Percentiles rank a stretch among this genome's conserved stretches.
phyloP scores from a whole-genome alignment of 2,329 filamentous ascomycete genomes.

The Scedosporium minutisporum region DNA sequence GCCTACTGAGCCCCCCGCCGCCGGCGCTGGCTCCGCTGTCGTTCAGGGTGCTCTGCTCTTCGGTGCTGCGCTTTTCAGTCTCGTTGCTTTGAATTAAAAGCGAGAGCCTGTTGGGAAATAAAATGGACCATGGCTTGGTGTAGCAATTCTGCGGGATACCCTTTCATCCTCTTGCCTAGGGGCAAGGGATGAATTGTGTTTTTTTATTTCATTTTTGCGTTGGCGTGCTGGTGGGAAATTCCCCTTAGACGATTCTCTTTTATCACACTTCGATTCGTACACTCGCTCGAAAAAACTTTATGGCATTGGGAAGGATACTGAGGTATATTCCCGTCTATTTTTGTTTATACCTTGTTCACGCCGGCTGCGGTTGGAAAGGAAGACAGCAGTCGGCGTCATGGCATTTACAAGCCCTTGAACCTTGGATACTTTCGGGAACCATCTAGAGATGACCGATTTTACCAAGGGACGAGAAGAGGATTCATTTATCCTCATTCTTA shows the following conservation, averaged over 20 bases:
- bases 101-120: not conserved
- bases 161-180: not conserved
- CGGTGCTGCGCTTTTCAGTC: conserved; percentile 9
- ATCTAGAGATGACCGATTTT: too few relatives aligned
- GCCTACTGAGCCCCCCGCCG: not conserved
- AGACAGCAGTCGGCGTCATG: too few relatives aligned
- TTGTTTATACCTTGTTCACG: not conserved
- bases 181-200: not conserved
- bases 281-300: not conserved
- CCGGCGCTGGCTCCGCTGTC: not conserved
- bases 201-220: not conserved
- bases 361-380: too few relatives aligned
- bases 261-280: not conserved
- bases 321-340: too few relatives aligned
- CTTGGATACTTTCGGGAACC: too few relatives aligned
- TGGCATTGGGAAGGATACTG: not conserved
- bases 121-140: not conserved
- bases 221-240: not conserved
- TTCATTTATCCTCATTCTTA: not conserved
- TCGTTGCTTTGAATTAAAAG: conserved; percentile 9
- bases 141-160: not conserved
- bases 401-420: too few relatives aligned
- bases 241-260: not conserved
- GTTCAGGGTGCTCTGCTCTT: conserved; percentile 9
- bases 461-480: not conserved